Evolutionary conservation across 2,329 filamentous ascomycete genomes (phyloP).

Genomic region (Cytospora mali): DNA sequence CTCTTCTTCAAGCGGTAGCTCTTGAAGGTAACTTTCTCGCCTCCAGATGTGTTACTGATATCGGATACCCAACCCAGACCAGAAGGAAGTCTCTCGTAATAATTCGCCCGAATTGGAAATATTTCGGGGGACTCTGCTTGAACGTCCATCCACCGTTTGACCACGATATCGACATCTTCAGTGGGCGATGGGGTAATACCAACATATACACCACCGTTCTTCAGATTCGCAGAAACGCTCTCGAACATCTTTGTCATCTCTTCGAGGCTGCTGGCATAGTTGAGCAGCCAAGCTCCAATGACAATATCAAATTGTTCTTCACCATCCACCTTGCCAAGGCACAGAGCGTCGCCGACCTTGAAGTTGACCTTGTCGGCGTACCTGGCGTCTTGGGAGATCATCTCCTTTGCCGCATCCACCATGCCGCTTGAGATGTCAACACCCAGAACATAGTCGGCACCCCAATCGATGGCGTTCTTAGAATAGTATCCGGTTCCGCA

Average conservation of each 20-base stretch:
- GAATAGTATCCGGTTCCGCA: slow-evolving; percentile 43
- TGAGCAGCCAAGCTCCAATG: slow-evolving; percentile 42
- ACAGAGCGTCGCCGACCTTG: slow-evolving; percentile 34
- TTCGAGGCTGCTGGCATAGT: slow-evolving; percentile 38
- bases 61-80: slow-evolving; percentile 27
- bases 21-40: slow-evolving; percentile 33
- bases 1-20: slow-evolving; percentile 36
- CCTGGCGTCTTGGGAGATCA: slow-evolving; percentile 18
- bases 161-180: slow-evolving; percentile 26
- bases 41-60: slow-evolving; percentile 3
- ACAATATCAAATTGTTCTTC: slow-evolving; percentile 41
- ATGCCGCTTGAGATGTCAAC: slow-evolving; percentile 42
- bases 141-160: background rate
- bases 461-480: slow-evolving; percentile 38
- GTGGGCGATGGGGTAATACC: slow-evolving; percentile 32
- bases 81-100: slow-evolving; percentile 20
- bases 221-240: slow-evolving; percentile 40
- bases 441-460: slow-evolving; percentile 38
- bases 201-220: slow-evolving; percentile 39
- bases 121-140: background rate
- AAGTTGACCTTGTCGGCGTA: slow-evolving; percentile 24
- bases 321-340: slow-evolving; percentile 30
- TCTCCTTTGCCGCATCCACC: slow-evolving; percentile 34
- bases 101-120: slow-evolving; percentile 18
- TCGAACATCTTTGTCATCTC: slow-evolving; percentile 40